phyloP scores from a whole-genome alignment of 2,329 filamentous ascomycete species.

The Pseudocercospora crystallina region DNA sequence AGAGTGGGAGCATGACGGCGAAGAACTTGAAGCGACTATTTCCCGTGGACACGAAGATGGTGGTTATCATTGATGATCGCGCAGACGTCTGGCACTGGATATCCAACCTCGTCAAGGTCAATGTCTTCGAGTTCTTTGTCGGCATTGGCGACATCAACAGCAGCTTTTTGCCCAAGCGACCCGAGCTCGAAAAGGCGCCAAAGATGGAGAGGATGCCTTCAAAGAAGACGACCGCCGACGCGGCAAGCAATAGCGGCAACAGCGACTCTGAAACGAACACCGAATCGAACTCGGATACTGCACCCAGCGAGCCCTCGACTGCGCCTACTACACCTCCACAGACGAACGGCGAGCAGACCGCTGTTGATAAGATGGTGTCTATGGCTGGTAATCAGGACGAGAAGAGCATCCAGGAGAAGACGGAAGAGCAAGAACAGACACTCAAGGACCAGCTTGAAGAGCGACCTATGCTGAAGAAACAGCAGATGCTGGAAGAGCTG shows the following conservation, averaged over 20 bases:
- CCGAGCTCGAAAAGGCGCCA: slow-evolving; percentile 38
- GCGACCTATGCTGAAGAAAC: slow-evolving; percentile 84
- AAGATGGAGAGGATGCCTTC: slow-evolving; percentile 22
- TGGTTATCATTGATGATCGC: slow-evolving; percentile 96
- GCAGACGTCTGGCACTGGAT: slow-evolving; percentile 96
- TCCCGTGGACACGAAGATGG: slow-evolving; percentile 97
- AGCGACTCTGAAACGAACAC: slow-evolving; percentile 5
- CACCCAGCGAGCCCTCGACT: slow-evolving; percentile 13
- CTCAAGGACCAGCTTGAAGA: slow-evolving; percentile 88
- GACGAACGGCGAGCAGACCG: slow-evolving; percentile 51
- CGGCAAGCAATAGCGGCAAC: background rate
- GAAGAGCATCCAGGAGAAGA: slow-evolving; percentile 69
- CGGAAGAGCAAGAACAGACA: slow-evolving; percentile 80
- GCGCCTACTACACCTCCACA: slow-evolving; percentile 12
- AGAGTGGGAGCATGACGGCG: slow-evolving; percentile 87
- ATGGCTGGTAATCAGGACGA: slow-evolving; percentile 73
- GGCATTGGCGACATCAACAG: slow-evolving; percentile 99
- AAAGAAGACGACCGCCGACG: slow-evolving; percentile 14
- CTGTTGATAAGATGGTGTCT: slow-evolving; percentile 72
- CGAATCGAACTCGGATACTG: slow-evolving; percentile 6
- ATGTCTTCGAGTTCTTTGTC: slow-evolving; percentile 95
- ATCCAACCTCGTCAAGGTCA: slow-evolving; percentile 89
- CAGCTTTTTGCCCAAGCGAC: slow-evolving; percentile 84
- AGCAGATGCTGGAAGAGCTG: slow-evolving; percentile 80
- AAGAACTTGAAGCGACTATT: slow-evolving; percentile 91